These are phyloP conservation scores for Aspergillus hortae DNA, from an alignment of 2,329 filamentous ascomycete genomes.

Conservation along the genomic window DNA sequence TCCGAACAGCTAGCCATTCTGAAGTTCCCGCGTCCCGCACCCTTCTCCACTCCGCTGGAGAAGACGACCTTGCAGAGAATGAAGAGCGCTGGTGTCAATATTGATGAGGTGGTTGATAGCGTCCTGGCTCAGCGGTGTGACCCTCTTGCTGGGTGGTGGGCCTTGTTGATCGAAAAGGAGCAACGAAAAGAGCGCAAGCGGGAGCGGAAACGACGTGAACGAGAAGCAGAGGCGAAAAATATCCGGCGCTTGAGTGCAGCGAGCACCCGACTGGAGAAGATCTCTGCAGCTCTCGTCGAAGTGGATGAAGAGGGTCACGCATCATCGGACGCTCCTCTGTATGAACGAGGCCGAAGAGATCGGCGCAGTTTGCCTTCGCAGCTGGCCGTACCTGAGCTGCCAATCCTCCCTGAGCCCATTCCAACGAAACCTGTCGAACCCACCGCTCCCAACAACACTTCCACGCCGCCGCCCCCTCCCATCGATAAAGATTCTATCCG, in stretches of 20 bases:
- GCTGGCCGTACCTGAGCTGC: conserved; percentile 68
- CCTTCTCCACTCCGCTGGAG: conserved; percentile 81
- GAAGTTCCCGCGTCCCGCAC: conserved; percentile 72
- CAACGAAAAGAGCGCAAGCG: conserved; percentile 76
- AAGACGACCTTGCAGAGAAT: conserved; percentile 90
- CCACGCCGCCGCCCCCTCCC: conserved; percentile 59
- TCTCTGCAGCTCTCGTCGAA: conserved; percentile 72
- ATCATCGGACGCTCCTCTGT: conserved; percentile 52
- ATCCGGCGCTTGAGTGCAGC: conserved; percentile 81
- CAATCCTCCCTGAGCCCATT: conserved; percentile 65
- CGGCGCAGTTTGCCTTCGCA: conserved; percentile 67
- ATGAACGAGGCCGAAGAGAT: conserved; percentile 71
- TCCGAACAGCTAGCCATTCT: conserved; percentile 85
- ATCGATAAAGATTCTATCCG: conserved; percentile 70
- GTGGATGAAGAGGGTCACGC: conserved; percentile 70
- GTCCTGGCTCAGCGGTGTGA: conserved; percentile 89
- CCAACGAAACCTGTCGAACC: conserved; percentile 24
- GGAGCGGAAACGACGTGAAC: conserved; percentile 80
- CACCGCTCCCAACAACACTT: conserved; percentile 32
- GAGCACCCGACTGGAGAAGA: conserved; percentile 77
- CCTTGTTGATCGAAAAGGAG: conserved; percentile 88
- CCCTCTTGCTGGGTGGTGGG: conserved; percentile 92
- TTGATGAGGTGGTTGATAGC: conserved; percentile 90
- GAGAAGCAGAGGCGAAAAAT: conserved; percentile 75
- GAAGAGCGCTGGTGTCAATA: conserved; percentile 89